phyloP scores from a whole-genome alignment of 345 rosid species.

The Euphorbia tirucalli region DNA sequence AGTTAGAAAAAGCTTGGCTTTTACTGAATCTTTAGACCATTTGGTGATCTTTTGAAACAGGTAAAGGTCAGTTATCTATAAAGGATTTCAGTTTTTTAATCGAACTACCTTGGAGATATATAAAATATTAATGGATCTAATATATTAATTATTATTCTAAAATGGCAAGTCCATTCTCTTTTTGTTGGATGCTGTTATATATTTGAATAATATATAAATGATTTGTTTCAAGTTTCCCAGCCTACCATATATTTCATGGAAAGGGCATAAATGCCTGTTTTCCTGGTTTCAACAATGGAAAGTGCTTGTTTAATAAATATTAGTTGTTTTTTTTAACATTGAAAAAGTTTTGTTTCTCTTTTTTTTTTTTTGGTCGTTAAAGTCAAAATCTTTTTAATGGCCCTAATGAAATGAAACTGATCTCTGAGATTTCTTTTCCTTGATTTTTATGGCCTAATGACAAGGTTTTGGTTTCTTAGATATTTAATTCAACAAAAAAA shows the following conservation, averaged over 20 bases:
- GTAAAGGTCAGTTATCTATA: neutral
- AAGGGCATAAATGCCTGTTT: neutral
- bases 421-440: neutral
- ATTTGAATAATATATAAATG: neutral
- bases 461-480: constrained; percentile 5
- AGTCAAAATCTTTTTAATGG: neutral
- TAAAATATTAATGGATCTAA: constrained; percentile 16
- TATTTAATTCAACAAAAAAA: neutral
- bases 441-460: constrained; percentile 1
- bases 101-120: neutral
- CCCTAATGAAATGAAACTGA: neutral
- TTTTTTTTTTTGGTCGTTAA: neutral
- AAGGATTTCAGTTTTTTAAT: constrained; percentile 9
- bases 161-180: constrained; percentile 11
- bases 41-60: neutral
- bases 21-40: constrained; percentile 1
- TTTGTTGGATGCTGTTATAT: neutral
- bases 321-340: neutral
- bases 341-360: neutral
- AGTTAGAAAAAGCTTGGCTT: neutral
- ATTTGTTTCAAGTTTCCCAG: constrained; percentile 1
- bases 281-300: constrained; percentile 13
- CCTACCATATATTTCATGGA: neutral
- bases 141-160: neutral
- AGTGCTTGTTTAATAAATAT: neutral